Conservation (phyloP, 2,329 filamentous ascomycete genomes). For the Madurella fahalii region DNA sequence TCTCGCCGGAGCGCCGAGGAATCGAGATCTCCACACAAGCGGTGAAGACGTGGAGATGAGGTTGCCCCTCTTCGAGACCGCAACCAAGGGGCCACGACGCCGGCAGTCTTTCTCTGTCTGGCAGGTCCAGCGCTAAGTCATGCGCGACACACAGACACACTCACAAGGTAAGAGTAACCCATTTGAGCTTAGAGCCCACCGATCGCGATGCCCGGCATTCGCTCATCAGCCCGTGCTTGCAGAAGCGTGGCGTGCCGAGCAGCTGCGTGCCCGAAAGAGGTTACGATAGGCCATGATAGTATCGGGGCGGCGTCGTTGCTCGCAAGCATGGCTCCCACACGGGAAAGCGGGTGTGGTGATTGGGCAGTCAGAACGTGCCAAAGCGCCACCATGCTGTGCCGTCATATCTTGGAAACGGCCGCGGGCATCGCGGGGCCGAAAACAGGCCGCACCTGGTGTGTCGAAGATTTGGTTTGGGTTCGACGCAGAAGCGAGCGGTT, state of each 20-base stretch:
- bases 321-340: neutral
- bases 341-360: neutral
- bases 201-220: neutral
- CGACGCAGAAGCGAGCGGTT: too few relatives aligned
- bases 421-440: too few relatives aligned
- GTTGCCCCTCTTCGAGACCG: too few relatives aligned
- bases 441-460: too few relatives aligned
- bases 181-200: neutral
- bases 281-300: too few relatives aligned
- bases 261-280: too few relatives aligned
- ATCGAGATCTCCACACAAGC: too few relatives aligned
- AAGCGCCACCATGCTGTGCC: neutral
- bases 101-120: neutral
- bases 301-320: neutral
- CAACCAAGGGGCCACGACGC: too few relatives aligned
- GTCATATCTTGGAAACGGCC: too few relatives aligned
- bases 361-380: neutral
- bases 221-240: neutral
- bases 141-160: constrained; percentile 5
- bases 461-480: too few relatives aligned
- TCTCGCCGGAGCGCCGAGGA: too few relatives aligned
- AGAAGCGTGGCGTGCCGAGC: neutral
- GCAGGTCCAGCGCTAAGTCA: neutral
- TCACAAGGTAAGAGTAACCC: neutral
- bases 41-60: too few relatives aligned